Evolutionary conservation across 345 rosid species (phyloP).

Genomic region (Populus euphratica): DNA sequence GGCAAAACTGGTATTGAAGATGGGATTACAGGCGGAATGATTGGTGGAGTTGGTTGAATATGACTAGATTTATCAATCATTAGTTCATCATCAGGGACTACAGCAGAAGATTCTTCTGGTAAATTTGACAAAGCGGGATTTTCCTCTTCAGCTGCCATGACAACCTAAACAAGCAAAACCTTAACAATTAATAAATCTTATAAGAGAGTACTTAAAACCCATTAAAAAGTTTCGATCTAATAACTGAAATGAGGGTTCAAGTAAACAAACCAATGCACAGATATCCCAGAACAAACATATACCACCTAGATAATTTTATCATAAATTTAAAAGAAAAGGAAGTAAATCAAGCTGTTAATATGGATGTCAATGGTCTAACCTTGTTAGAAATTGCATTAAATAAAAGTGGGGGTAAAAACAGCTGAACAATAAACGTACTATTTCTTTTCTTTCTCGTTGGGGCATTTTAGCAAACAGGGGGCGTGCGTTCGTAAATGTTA

Average conservation of each 20-base stretch:
- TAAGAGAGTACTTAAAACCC: neutral
- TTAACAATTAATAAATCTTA: neutral
- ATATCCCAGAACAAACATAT: neutral
- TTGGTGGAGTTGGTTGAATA: slow-evolving; percentile 35
- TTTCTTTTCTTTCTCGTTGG: neutral
- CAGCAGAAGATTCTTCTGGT: slow-evolving; percentile 35
- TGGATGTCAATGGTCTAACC: neutral
- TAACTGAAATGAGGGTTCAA: neutral
- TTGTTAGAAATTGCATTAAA: neutral
- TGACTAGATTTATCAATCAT: slow-evolving; percentile 28
- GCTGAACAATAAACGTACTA: neutral
- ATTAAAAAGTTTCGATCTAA: neutral
- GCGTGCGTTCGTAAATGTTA: too few relatives aligned
- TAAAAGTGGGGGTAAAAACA: neutral
- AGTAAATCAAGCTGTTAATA: neutral
- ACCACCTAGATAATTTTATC: neutral
- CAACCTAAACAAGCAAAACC: slow-evolving; percentile 11
- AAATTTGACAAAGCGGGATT: slow-evolving; percentile 27
- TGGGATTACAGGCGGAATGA: slow-evolving; percentile 33
- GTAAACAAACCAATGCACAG: neutral
- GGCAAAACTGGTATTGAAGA: slow-evolving; percentile 35
- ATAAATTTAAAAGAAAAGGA: too few relatives aligned
- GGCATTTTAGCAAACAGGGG: neutral
- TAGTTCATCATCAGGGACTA: slow-evolving; percentile 27
- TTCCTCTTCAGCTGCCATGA: slow-evolving; percentile 70